Evolutionary conservation across 2,329 filamentous ascomycete species (phyloP), one percentile per base, ranked within the genome.

Genomic region (Aspergillus arachidicola): DNA sequence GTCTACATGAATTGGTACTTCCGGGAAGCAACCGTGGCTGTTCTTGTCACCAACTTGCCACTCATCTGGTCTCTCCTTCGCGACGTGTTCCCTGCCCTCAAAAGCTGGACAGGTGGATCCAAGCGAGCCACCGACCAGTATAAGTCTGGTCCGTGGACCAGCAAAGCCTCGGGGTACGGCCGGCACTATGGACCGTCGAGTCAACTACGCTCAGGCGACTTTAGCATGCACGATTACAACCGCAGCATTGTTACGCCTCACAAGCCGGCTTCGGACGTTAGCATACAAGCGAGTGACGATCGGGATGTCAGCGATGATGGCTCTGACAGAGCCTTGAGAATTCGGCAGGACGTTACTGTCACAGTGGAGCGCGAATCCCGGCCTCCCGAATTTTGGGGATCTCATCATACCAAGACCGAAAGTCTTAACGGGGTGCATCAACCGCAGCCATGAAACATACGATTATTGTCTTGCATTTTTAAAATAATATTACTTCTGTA

Each of bases 31-130:
- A 78, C 77, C 1, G 79, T 80, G 19, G 79, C 78, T 32, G 72
- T 82, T 36, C 73, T 84, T 1, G 83, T 85, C 21, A 83, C 83
- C 63, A 85, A 85, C 62, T 71, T 85, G 1, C 83, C 83, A 0
- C 81, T 82, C 48, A 79, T 83, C 14, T 85, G 83, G 83, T 83
- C 82, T 1, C 76, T 85, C 2, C 70, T 85, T 9, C 77, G 82
- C 19, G 80, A 83, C 58, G 68, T 84, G 23, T 85, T 85, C 74
- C 78, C 77, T 2, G 70, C 70, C 1, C 71, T 79, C 64, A 77
- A 75, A 66, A 78, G 75, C 63, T 79, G 77, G 77, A 77, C 75
- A 12, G 77, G 76, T 2, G 76, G 75, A 32, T 79, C 76, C 11
- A 75, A 71, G 58, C 69, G 71, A 30, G 69, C 62, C 21, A 73